Base-by-base conservation (phyloP, 164 flowering plant genomes). In the Stephania cephalantha region DNA sequence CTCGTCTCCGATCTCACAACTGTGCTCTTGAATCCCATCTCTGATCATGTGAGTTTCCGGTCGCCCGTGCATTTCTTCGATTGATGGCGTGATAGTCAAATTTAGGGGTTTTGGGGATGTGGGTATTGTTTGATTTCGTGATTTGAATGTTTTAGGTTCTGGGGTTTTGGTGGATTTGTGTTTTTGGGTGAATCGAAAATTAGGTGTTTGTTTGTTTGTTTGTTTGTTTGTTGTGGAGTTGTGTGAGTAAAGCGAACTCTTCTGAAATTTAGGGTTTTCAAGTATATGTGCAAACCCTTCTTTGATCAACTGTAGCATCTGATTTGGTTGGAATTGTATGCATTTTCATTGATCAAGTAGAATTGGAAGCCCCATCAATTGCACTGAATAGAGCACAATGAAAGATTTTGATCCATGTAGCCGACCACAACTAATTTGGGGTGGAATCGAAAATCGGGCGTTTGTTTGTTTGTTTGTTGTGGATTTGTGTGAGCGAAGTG, bases 1-100 rank as follows among this genome's bases (percentile, higher is more conserved):
- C 86, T 95, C 70, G 97, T 95, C 35, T 87, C 98, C 76, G 97
- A 94, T 86, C 85, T 95, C 68, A 90, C 98, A 73, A 89, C 98
- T 69, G 95, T 85, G 29, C 71, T 92, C 45, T 91, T 91, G 77
- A 95, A 93, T 79, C 99, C 99, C 46, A 90, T 91, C 75, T 93
- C 97, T 75, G 97, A 95, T 58, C 79, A 67, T 68, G 84, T 82
- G 70, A 82, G 84, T 74, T 61, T 9, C 4, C 7, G 65, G 25
- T 58, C 17, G 68, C 69, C 45, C 58, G 25, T 25, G 25, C 25
- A 35, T 72, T n/a, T 53, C 25, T 5, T 63, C 61, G 53, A 12
- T 46, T 25, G 10, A 63, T 61, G 9, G 20, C 18, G 25, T 25
- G 10, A 63, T 61, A 2, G 20, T 61, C 25, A 22, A 44, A 73